Evolutionary conservation across 2,329 filamentous ascomycete genomes (phyloP).

Genomic region (Microsporum ferrugineum): DNA sequence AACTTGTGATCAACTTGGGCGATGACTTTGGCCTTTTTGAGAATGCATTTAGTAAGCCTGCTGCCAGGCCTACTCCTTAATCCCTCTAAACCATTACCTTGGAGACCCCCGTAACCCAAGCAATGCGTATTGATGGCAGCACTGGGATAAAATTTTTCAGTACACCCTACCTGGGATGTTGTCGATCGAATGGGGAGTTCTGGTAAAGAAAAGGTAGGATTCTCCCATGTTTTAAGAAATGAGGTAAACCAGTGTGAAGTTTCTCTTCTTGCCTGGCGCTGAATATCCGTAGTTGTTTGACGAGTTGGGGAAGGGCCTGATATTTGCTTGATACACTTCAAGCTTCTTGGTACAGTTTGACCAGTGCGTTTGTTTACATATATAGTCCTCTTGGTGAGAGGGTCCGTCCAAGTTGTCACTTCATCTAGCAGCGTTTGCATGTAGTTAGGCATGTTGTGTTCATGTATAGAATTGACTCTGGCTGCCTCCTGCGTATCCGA

Average conservation of each 20-base stretch:
- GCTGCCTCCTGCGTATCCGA: too few species aligned
- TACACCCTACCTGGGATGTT: background rate
- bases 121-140: background rate
- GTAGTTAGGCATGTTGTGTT: background rate
- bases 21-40: slow-evolving; percentile 55
- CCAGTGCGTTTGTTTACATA: slow-evolving; percentile 27
- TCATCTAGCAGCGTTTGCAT: slow-evolving; percentile 18
- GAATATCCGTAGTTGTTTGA: background rate
- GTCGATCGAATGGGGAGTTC: slow-evolving; percentile 34
- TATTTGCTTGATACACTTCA: background rate
- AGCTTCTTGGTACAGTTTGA: slow-evolving; percentile 18
- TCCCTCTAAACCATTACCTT: background rate
- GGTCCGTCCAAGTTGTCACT: slow-evolving; percentile 47
- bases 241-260: slow-evolving; percentile 45
- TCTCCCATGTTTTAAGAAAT: slow-evolving; percentile 57
- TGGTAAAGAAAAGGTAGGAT: slow-evolving; percentile 56
- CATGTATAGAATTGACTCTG: background rate
- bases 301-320: background rate
- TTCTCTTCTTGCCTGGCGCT: background rate
- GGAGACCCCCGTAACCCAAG: background rate
- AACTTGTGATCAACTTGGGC: slow-evolving; percentile 86
- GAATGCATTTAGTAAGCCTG: slow-evolving; percentile 48
- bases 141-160: background rate
- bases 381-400: slow-evolving; percentile 37
- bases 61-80: slow-evolving; percentile 7